phyloP scores from a whole-genome alignment of 805 yeast genomes.

The Ogataea siamensis region DNA sequence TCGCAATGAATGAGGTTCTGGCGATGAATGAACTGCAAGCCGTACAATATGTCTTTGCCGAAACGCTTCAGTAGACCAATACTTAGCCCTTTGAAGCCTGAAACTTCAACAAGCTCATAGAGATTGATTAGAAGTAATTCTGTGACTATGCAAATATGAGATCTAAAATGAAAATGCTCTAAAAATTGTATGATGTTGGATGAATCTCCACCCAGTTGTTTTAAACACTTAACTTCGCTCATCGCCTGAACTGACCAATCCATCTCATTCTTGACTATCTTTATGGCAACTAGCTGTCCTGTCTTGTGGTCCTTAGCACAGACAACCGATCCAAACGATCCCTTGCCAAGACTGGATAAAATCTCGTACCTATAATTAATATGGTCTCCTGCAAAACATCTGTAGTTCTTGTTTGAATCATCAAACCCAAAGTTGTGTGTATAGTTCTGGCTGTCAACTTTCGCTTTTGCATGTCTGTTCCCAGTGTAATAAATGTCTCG shows the following conservation, averaged over 20 bases:
- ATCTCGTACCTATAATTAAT: conserved; percentile 73
- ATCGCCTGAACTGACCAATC: conserved; percentile 76
- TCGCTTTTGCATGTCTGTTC: conserved; percentile 21
- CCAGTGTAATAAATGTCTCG: conserved; percentile 53
- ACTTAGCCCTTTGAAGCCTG: conserved; percentile 49
- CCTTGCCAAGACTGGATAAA: conserved; percentile 59
- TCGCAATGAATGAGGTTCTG: conserved; percentile 75
- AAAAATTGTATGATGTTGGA: conserved; percentile 48
- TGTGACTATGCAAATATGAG: conserved; percentile 78
- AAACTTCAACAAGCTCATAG: conserved; percentile 54
- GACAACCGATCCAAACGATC: conserved; percentile 80
- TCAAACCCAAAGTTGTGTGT: conserved; percentile 67
- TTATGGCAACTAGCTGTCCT: conserved; percentile 62
- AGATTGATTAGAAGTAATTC: conserved; percentile 69
- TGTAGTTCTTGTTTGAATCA: conserved; percentile 63
- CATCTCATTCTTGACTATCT: conserved; percentile 70
- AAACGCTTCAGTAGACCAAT: conserved; percentile 42
- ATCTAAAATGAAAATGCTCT: conserved; percentile 75
- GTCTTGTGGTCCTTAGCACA: conserved; percentile 65
- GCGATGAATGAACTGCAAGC: conserved; percentile 57
- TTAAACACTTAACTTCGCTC: conserved; percentile 68
- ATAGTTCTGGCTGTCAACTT: conserved; percentile 39
- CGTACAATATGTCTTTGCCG: conserved; percentile 54
- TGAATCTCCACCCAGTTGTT: conserved; percentile 40
- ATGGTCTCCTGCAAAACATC: conserved; percentile 59